Percentiles rank a stretch among this genome's conserved stretches.
phyloP scores from a whole-genome alignment of 345 rosid species.

The Aegle marmelos region DNA sequence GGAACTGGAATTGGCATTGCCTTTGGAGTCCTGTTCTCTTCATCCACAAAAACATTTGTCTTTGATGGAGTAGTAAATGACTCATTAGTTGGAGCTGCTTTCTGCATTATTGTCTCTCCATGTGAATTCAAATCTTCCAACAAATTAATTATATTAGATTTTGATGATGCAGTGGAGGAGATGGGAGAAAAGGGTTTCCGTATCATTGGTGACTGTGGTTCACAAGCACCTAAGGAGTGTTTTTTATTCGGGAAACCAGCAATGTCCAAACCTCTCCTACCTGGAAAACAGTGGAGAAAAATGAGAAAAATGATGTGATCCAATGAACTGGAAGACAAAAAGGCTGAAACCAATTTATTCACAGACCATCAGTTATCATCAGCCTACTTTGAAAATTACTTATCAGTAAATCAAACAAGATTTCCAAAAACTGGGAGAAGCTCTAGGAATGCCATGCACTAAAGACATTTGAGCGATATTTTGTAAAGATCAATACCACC shows the following conservation, averaged over 20 bases:
- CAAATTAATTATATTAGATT: constrained; percentile 36
- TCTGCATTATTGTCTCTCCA: constrained; percentile 30
- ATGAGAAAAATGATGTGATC: not conserved
- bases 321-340: not conserved
- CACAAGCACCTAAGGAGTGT: constrained; percentile 51
- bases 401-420: not conserved
- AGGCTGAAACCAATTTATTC: not conserved
- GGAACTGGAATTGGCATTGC: constrained; percentile 53
- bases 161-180: constrained; percentile 48
- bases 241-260: constrained; percentile 61
- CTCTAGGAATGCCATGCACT: not conserved
- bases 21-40: constrained; percentile 67
- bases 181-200: constrained; percentile 92
- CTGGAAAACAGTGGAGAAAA: constrained; percentile 22
- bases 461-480: not conserved
- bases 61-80: constrained; percentile 52
- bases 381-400: too few relatives aligned
- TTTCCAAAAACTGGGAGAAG: not conserved
- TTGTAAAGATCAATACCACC: not conserved
- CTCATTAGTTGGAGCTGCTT: constrained; percentile 26
- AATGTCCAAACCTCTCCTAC: constrained; percentile 65
- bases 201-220: constrained; percentile 62
- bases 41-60: constrained; percentile 34
- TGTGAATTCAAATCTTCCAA: constrained; percentile 21
- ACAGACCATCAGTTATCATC: too few relatives aligned